These are phyloP conservation scores for Podospora pseudoanserina DNA, from an alignment of 495 filamentous ascomycete species.

Conservation along the genomic window DNA sequence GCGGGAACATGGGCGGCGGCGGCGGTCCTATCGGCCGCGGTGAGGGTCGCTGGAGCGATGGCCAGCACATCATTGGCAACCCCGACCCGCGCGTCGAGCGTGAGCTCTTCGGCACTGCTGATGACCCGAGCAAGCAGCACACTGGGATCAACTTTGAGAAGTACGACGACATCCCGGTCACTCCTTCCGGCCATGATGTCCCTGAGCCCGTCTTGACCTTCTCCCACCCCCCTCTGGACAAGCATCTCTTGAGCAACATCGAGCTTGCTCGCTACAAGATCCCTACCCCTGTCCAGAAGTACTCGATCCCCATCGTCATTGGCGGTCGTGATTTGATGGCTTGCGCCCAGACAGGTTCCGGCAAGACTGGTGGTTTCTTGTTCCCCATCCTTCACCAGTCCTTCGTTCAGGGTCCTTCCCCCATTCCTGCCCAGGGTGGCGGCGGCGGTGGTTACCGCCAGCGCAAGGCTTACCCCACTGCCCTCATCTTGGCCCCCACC, in stretches of 20 bases:
- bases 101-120: constrained; percentile 89
- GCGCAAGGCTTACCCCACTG: constrained; percentile 94
- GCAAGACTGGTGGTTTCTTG: constrained; percentile 98
- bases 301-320: constrained; percentile 97
- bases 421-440: constrained; percentile 58
- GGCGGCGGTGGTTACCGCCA: constrained; percentile 77
- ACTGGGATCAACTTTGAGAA: constrained; percentile 99
- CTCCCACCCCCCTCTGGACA: constrained; percentile 89
- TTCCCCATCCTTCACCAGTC: constrained; percentile 98
- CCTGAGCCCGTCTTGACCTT: constrained; percentile 88
- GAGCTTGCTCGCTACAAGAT: constrained; percentile 87
- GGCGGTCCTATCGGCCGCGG: constrained; percentile 61
- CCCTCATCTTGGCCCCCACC: constrained; percentile 90
- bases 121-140: constrained; percentile 90
- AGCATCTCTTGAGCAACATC: constrained; percentile 88
- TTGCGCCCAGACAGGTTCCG: constrained; percentile 97
- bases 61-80: constrained; percentile 90
- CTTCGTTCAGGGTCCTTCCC: constrained; percentile 78
- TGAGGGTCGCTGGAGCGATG: constrained; percentile 93
- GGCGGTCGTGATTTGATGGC: constrained; percentile 96
- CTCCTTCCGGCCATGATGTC: constrained; percentile 90
- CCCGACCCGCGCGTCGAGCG: constrained; percentile 85
- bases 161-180: constrained; percentile 98
- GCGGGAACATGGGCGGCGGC: constrained; percentile 49
- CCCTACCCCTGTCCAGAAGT: constrained; percentile 95